Evolutionary conservation across 192 early-diverging fungal genomes (phyloP).

Genomic region (Coemansia sp.): DNA sequence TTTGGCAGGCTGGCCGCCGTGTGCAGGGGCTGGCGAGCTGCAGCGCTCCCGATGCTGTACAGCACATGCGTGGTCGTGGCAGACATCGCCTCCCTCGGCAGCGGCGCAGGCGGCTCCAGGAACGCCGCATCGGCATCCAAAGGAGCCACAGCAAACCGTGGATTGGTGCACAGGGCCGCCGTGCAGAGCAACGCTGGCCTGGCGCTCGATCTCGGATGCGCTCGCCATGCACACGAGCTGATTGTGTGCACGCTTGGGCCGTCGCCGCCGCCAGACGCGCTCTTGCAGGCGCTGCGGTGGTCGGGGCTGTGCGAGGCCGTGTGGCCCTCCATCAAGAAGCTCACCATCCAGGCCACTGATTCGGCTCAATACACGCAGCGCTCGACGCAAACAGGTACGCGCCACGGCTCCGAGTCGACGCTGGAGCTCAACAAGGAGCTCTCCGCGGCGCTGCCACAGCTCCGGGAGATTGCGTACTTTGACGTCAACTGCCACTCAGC

Average conservation of each 20-base stretch:
- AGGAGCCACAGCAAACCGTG: not conserved
- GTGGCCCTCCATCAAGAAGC: constrained; percentile 1
- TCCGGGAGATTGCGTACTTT: constrained; percentile 1
- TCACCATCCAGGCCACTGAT: not conserved
- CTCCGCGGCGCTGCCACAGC: not conserved
- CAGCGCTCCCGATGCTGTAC: constrained; percentile 1
- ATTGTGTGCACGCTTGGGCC: not conserved
- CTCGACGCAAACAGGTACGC: not conserved
- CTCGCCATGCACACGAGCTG: constrained; percentile 4
- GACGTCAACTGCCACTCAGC: not conserved
- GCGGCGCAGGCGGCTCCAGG: not conserved
- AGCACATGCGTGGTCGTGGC: not conserved
- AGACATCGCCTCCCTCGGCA: not conserved
- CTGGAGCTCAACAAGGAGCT: constrained; percentile 2
- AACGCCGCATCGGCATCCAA: not conserved
- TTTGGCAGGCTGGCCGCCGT: constrained; percentile 1
- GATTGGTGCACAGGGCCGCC: not conserved
- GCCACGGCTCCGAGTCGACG: not conserved
- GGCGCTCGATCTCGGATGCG: not conserved
- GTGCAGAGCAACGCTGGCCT: not conserved
- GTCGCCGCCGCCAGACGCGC: not conserved
- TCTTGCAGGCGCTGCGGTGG: not conserved
- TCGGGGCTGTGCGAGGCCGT: not conserved
- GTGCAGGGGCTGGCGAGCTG: constrained; percentile 5
- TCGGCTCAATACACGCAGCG: not conserved